These are phyloP conservation scores for Collybia nuda DNA, from an alignment of 768 basidiomycete species.

Conservation along the genomic window DNA sequence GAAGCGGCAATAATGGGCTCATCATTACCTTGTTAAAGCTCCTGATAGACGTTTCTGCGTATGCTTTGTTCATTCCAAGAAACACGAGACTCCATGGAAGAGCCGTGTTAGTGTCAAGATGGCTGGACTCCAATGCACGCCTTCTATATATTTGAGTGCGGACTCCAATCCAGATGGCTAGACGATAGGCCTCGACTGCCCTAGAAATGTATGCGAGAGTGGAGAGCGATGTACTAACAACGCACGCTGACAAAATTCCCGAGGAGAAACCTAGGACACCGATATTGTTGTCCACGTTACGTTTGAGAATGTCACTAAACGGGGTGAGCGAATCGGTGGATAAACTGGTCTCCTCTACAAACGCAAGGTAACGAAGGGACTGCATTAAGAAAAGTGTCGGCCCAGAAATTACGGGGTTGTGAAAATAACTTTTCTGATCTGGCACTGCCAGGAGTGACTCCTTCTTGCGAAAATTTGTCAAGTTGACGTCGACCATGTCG, in stretches of 20 bases:
- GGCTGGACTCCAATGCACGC: slow-evolving; percentile 13
- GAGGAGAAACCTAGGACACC: slow-evolving; percentile 58
- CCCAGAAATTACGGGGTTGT: slow-evolving; percentile 51
- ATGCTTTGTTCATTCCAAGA: slow-evolving; percentile 26
- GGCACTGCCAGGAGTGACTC: slow-evolving; percentile 37
- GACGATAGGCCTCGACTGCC: slow-evolving; percentile 46
- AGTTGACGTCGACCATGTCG: slow-evolving; percentile 34
- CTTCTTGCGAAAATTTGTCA: slow-evolving; percentile 41
- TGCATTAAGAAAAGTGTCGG: slow-evolving; percentile 51
- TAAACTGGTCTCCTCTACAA: slow-evolving; percentile 20
- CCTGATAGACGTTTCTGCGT: slow-evolving; percentile 21
- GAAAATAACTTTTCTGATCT: slow-evolving; percentile 25
- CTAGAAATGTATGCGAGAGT: slow-evolving; percentile 39
- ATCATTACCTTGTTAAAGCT: slow-evolving; percentile 16
- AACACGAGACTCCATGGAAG: slow-evolving; percentile 23
- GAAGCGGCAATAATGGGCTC: not conserved
- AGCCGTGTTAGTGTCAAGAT: slow-evolving; percentile 22
- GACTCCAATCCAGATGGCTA: slow-evolving; percentile 53
- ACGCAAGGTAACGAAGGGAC: slow-evolving; percentile 49
- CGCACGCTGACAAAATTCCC: slow-evolving; percentile 53
- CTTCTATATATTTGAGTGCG: slow-evolving; percentile 35
- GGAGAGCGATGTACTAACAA: slow-evolving; percentile 43
- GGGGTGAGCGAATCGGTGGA: slow-evolving; percentile 17
- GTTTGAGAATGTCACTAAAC: slow-evolving; percentile 27
- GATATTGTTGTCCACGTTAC: slow-evolving; percentile 31